phyloP scores from a whole-genome alignment of 2,329 filamentous ascomycete genomes.

The Paecilomyces variotii region DNA sequence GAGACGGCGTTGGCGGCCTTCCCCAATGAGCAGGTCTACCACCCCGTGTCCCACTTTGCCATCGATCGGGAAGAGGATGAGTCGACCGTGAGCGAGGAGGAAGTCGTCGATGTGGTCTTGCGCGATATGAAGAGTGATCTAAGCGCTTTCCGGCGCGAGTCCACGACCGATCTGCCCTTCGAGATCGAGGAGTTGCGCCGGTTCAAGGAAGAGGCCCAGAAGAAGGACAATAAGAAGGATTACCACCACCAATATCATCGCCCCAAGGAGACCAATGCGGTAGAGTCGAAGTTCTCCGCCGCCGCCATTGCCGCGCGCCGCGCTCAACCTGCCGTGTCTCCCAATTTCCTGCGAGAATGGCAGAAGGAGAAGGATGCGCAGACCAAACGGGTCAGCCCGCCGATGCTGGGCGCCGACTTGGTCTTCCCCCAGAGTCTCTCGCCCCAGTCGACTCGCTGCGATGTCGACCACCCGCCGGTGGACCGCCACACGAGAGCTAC shows the following conservation, averaged over 20 bases:
- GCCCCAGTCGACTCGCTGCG: constrained; percentile 75
- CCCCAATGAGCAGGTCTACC: constrained; percentile 40
- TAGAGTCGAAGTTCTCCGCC: constrained; percentile 25
- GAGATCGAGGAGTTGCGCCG: constrained; percentile 74
- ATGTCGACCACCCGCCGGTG: constrained; percentile 59
- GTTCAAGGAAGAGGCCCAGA: constrained; percentile 60
- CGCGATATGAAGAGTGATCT: constrained; percentile 19
- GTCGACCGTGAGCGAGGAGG: constrained; percentile 19
- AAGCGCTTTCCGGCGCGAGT: constrained; percentile 32
- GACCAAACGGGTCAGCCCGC: constrained; percentile 59
- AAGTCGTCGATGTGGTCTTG: constrained; percentile 17
- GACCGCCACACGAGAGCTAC: constrained; percentile 43
- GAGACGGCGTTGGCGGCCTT: constrained; percentile 50
- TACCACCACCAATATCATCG: constrained; percentile 4
- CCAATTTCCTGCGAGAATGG: constrained; percentile 10
- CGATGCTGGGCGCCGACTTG: constrained; percentile 80
- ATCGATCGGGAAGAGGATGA: constrained; percentile 34
- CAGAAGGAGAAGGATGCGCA: constrained; percentile 29
- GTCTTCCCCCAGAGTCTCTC: constrained; percentile 74
- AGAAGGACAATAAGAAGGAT: constrained; percentile 17
- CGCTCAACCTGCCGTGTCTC: constrained; percentile 4
- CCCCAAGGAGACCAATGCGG: constrained; percentile 22
- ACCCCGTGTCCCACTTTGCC: constrained; percentile 41
- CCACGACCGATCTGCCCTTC: constrained; percentile 50
- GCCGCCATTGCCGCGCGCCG: constrained; percentile 19